Evolutionary conservation across 176 grass and related monocot species (phyloP), one percentile per base, ranked within the genome.

Genomic region (Chloris gayana): DNA sequence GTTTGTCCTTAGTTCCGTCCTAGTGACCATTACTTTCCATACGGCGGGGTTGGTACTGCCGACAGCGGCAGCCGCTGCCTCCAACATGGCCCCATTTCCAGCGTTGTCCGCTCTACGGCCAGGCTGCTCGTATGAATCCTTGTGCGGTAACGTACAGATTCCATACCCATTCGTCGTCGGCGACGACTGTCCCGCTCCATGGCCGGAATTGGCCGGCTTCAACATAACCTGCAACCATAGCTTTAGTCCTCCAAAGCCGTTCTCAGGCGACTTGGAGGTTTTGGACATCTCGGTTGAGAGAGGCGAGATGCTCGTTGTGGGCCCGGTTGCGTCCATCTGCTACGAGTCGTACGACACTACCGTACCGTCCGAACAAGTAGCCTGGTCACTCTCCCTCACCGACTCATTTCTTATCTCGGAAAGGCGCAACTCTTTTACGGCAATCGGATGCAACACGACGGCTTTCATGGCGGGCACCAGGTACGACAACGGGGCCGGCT

Each of bases 401-500:
- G 10, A 8, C 39, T 42, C 39, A 22, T 87, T 11, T 25, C 15
- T 35, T 31, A 76, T 86, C 25, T 86, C 88, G 4, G 0, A 4
- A 1, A 2, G 0, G 5, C 6, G 51, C 0, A 91, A 91, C 75
- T 70, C n/a, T 39, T 91, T 87, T 34, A 74, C 71, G 8, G 84
- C 39, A 45, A 33, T 91, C 15, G 83, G 83, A 0, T 89, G 87
- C 72, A 17, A 67, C 53, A 82, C 53, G 30, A 0, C 51, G 57
- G 72, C 82, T 0, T 39, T 14, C 4, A 69, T 89, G 0, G 0
- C 0, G 0, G 58, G 71, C 4, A 6, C n/a, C n/a, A n/a, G n/a
- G n/a, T n/a, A 14, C 8, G 3, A 34, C 12, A 3, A 21, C 15
- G 0, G 5, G 13, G n/a, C n/a, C n/a, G 21, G 19, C 25, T 77